Base-by-base conservation (phyloP, 2,329 filamentous ascomycete genomes). In the Fusarium xylarioides region DNA sequence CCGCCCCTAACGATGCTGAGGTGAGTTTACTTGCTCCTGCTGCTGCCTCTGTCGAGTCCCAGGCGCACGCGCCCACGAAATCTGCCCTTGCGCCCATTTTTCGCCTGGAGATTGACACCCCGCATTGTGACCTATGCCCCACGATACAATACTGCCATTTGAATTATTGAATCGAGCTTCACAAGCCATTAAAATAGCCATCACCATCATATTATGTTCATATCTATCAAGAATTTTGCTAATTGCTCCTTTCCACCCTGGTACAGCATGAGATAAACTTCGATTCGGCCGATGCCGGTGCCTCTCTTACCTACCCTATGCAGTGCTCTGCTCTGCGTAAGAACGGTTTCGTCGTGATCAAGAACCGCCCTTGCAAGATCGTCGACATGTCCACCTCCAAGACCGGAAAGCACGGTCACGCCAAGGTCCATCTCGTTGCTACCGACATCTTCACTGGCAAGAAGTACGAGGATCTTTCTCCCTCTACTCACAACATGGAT, bases 331-430 rank as follows among this genome's bases (percentile, higher is more conserved):
- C 97, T 82, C 91, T 99, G 90, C 93, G 96, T 85, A 98, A 99
- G 95, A 97, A 97, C 92, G 95, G 96, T 79, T 92, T 93, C 90
- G 96, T 99, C 86, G 92, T 95, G 85, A 98, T 99, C 89, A 99
- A 99, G 92, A 88, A 90, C 87, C 96, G 96, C 81, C 97, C 96
- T 81, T 99, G 96, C 95, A 99, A 98, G 93, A 99, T 99, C 82
- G 94, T 98, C 86, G 96, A 99, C 84, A 99, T 99, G 97, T 97
- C 95, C 80, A 99, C 96, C 89, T 99, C 96, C 86, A 99, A 99
- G 95, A 99, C 96, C 79, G 96, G 96, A 88, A 99, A 99, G 94
- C 96, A 99, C 93, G 96, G 96, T 86, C 97, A 99, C 93, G 96
- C 96, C 88, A 99, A 99, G 92, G 96, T 99, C 85, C 95, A 99